Percentiles rank a stretch among this genome's conserved stretches.
phyloP scores from a whole-genome alignment of 495 filamentous ascomycete species.

The Lophiotrema nucula region DNA sequence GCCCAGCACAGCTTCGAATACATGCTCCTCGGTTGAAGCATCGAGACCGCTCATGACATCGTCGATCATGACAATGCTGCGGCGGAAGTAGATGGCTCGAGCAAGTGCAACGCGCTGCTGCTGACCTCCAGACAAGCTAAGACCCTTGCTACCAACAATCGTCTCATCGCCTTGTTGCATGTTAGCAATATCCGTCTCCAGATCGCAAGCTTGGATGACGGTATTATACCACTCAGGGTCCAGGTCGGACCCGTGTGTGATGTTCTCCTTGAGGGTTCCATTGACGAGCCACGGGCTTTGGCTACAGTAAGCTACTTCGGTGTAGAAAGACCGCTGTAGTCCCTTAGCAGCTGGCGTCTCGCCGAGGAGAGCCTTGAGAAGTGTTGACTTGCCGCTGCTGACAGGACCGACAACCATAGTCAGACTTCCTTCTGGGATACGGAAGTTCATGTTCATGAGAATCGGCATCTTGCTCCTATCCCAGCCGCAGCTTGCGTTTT shows the following conservation, averaged over 20 bases:
- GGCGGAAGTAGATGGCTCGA: conserved; percentile 39
- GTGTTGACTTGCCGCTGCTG: conserved; percentile 60
- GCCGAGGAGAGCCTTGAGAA: conserved; percentile 58
- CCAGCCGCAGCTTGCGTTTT: conserved; percentile 21
- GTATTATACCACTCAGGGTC: conserved; percentile 44
- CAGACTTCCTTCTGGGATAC: conserved; percentile 37
- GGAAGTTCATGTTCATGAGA: conserved; percentile 12
- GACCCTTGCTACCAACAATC: conserved; percentile 40
- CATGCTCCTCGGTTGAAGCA: conserved; percentile 39
- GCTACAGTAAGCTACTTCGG: conserved; percentile 41
- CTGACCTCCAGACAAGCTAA: conserved; percentile 42
- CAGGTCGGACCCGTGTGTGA: conserved; percentile 36
- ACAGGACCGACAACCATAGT: conserved; percentile 60
- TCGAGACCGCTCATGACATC: conserved; percentile 45
- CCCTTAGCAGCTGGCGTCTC: conserved; percentile 46
- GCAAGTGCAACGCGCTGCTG: conserved; percentile 44
- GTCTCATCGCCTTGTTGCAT: conserved; percentile 43
- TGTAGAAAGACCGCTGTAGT: conserved; percentile 45
- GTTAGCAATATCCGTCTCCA: conserved; percentile 40
- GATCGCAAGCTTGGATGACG: conserved; percentile 43
- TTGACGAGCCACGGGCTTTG: conserved; percentile 43
- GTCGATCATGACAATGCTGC: conserved; percentile 41
- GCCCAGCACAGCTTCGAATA: conserved; percentile 45
- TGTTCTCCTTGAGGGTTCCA: conserved; percentile 43
- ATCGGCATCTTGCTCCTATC: conserved; percentile 3